Evolutionary conservation across 2,329 filamentous ascomycete genomes (phyloP).

Genomic region (Lizonia empirigonia): DNA sequence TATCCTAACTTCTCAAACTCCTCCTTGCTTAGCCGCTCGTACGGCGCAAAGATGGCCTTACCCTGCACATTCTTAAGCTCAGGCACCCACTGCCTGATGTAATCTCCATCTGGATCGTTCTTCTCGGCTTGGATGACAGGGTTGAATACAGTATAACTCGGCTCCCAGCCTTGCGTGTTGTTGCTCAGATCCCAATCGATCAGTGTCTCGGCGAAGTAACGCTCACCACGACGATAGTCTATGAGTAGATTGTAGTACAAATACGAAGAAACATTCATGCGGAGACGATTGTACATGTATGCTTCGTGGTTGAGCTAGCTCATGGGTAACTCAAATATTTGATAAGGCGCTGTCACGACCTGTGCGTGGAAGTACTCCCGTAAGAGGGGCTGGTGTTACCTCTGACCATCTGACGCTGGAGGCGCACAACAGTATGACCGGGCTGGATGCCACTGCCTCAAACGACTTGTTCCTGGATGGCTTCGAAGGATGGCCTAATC

Average conservation of each 20-base stretch:
- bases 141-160: constrained; percentile 57
- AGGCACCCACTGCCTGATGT: constrained; percentile 48
- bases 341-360: too few relatives aligned
- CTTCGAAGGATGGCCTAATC: constrained; percentile 8
- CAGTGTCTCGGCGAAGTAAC: constrained; percentile 58
- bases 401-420: too few relatives aligned
- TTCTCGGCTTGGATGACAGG: constrained; percentile 48
- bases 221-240: constrained; percentile 57
- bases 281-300: constrained; percentile 59
- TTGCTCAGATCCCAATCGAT: constrained; percentile 57
- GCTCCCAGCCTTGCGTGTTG: constrained; percentile 60
- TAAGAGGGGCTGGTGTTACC: too few relatives aligned
- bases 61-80: constrained; percentile 50
- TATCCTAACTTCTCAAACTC: constrained; percentile 58
- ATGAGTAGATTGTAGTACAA: constrained; percentile 57
- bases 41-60: constrained; percentile 57
- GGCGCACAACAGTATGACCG: too few relatives aligned
- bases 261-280: constrained; percentile 58
- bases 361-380: too few relatives aligned
- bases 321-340: too few relatives aligned
- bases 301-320: constrained; percentile 56
- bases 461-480: too few relatives aligned
- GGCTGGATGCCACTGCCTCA: too few relatives aligned
- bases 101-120: constrained; percentile 48
- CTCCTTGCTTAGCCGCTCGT: constrained; percentile 50